Evolutionary conservation across 1,139 yeast species (phyloP).

Genomic region (Debaryomyces sp.): DNA sequence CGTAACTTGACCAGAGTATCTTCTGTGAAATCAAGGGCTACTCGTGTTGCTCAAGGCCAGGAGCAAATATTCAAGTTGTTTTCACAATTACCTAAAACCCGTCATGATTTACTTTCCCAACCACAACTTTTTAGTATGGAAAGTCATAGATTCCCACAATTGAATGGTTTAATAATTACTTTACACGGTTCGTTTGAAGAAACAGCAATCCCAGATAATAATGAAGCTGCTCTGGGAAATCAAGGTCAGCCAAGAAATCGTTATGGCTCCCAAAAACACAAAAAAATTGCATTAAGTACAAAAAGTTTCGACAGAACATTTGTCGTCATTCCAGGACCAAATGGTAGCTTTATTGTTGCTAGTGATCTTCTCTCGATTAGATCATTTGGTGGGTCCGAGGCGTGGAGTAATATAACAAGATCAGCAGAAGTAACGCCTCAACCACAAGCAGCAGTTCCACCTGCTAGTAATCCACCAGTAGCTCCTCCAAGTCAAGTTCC

Average conservation of each 20-base stretch:
- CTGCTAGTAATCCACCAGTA: conserved; percentile 13
- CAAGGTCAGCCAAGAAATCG: conserved; percentile 35
- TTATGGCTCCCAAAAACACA: conserved; percentile 31
- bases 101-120: conserved; percentile 64
- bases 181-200: conserved; percentile 89
- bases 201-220: conserved; percentile 51
- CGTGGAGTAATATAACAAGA: conserved; percentile 48
- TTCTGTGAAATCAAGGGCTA: conserved; percentile 54
- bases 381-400: conserved; percentile 57
- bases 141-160: conserved; percentile 68
- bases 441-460: conserved; percentile 10
- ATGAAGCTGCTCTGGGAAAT: conserved; percentile 18
- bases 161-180: conserved; percentile 74
- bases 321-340: conserved; percentile 73
- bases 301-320: conserved; percentile 90
- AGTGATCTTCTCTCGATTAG: conserved; percentile 78
- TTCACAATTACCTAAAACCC: conserved; percentile 69
- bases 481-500: conserved; percentile 15
- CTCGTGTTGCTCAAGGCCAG: conserved; percentile 71
- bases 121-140: conserved; percentile 79
- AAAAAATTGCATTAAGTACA: conserved; percentile 49
- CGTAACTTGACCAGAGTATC: conserved; percentile 77
- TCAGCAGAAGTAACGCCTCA: conserved; percentile 6
- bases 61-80: conserved; percentile 65
- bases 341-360: conserved; percentile 76